Evolutionary conservation across 177 flowering plant species (phyloP).

Genomic region (Vitis hybrid): DNA sequence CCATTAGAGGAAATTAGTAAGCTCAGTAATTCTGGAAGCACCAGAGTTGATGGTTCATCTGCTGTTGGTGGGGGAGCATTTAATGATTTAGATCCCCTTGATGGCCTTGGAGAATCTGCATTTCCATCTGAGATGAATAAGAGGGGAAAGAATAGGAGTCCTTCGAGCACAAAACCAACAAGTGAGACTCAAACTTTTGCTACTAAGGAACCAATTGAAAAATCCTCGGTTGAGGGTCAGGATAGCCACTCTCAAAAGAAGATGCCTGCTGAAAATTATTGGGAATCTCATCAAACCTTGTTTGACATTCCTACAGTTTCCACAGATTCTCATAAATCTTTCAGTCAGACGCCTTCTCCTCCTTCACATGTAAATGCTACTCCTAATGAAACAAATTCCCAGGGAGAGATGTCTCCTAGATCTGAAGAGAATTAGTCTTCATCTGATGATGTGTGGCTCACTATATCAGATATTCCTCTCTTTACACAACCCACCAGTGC

Average conservation of each 20-base stretch:
- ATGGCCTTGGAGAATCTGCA: conserved; percentile 46
- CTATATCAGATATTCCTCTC: conserved; percentile 89
- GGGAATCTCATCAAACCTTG: conserved; percentile 42
- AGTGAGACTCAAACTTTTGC: conserved; percentile 23
- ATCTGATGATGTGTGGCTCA: conserved; percentile 79
- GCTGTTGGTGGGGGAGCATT: conserved; percentile 36
- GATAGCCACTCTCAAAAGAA: conserved; percentile 41
- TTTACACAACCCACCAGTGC: conserved; percentile 89
- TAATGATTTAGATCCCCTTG: conserved; percentile 66
- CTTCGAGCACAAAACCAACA: conserved; percentile 30
- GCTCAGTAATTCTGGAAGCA: conserved; percentile 35
- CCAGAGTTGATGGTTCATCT: conserved; percentile 40
- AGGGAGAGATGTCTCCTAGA: conserved; percentile 39
- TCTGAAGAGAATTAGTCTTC: conserved; percentile 47
- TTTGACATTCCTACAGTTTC: conserved; percentile 59
- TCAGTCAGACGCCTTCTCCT: conserved; percentile 35
- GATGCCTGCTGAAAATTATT: conserved; percentile 34
- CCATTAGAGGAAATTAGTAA: conserved; percentile 59
- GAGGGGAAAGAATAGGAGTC: conserved; percentile 41
- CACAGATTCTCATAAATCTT: conserved; percentile 35
- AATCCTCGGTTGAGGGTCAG: conserved; percentile 31
- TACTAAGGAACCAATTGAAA: conserved; percentile 35
- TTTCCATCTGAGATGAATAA: conserved; percentile 43
- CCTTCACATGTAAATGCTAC: conserved; percentile 34
- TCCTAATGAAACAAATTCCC: conserved; percentile 34